phyloP scores from a whole-genome alignment of 225 moss, liverwort and hornwort species.

The Pseudoscleropodium purum region DNA sequence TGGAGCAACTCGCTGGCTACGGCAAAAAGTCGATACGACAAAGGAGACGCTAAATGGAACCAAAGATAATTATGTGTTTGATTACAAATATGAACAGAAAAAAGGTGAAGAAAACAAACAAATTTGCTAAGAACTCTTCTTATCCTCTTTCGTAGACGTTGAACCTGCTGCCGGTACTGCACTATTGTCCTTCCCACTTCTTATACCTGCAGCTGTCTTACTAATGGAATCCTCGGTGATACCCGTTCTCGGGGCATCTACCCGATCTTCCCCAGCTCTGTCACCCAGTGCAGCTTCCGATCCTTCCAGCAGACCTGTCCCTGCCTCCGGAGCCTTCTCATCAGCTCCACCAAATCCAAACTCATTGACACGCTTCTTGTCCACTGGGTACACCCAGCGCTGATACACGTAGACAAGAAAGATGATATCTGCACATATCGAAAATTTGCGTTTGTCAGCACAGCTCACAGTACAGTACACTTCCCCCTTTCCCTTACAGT shows the following conservation, averaged over 20 bases:
- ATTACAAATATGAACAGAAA: conserved; percentile 30
- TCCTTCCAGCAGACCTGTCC: conserved; percentile 26
- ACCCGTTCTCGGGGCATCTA: conserved; percentile 21
- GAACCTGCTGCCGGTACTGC: background rate
- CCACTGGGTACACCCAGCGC: conserved; percentile 88
- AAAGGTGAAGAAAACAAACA: background rate
- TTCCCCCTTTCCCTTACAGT: background rate
- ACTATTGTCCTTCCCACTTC: conserved; percentile 24
- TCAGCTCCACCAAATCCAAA: conserved; percentile 90
- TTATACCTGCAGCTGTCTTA: conserved; percentile 45
- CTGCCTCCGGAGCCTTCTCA: conserved; percentile 22
- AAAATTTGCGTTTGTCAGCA: background rate
- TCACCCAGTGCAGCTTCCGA: conserved; percentile 9
- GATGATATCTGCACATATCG: conserved; percentile 53
- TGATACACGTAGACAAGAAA: conserved; percentile 89
- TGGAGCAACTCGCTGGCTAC: background rate
- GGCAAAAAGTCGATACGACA: background rate
- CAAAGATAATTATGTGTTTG: conserved; percentile 15
- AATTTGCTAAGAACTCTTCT: conserved; percentile 36
- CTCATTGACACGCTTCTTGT: conserved; percentile 87
- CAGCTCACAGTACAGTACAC: background rate
- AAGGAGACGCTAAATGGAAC: background rate
- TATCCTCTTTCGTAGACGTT: conserved; percentile 12
- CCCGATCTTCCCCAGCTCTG: conserved; percentile 40
- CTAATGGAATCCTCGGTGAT: conserved; percentile 51